These are phyloP conservation scores for Neurospora sp. DNA, from an alignment of 495 filamentous ascomycete genomes.

Conservation along the genomic window DNA sequence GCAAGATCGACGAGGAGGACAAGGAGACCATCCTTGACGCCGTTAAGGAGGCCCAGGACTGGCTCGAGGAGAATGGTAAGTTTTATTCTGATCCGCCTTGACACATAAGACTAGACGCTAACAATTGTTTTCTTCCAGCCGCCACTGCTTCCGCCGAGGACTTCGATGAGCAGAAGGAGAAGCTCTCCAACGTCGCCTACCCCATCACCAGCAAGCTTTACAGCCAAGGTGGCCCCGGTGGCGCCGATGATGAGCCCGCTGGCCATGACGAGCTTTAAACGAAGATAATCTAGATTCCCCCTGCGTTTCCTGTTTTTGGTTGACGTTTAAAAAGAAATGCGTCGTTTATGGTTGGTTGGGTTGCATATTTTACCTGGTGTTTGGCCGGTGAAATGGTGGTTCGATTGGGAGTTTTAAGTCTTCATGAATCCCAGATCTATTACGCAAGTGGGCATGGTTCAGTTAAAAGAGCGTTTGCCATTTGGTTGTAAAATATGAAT, in stretches of 20 bases:
- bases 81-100: not conserved
- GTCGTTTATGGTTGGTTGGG: not conserved
- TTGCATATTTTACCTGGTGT: not conserved
- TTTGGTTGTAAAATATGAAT: not conserved
- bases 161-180: conserved; percentile 99
- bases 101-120: conserved; percentile 6
- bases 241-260: conserved; percentile 59
- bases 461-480: not conserved
- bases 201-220: conserved; percentile 98
- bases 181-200: conserved; percentile 90
- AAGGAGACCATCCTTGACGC: conserved; percentile 95
- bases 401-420: not conserved
- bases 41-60: conserved; percentile 94
- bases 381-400: not conserved
- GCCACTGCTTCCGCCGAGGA: conserved; percentile 79
- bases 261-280: conserved; percentile 86
- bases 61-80: conserved; percentile 82
- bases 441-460: not conserved
- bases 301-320: conserved; percentile 9
- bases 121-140: conserved; percentile 27
- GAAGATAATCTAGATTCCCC: conserved; percentile 26
- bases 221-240: conserved; percentile 50
- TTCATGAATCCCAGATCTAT: not conserved
- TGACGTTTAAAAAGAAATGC: conserved; percentile 16
- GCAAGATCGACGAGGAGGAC: conserved; percentile 97